Conservation (phyloP, 305 asterid species). For the Fraxinus floribunda region DNA sequence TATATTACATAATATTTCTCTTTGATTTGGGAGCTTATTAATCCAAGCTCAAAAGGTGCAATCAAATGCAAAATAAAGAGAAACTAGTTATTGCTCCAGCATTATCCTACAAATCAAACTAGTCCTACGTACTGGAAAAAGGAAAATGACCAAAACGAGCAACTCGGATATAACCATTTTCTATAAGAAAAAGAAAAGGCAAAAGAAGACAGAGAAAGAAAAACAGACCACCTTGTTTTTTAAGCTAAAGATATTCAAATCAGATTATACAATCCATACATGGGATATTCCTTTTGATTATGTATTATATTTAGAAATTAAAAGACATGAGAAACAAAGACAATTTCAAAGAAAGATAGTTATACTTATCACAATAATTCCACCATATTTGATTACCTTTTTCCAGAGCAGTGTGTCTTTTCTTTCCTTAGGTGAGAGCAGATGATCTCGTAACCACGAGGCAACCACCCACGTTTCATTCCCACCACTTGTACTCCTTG, state of each 20-base stretch:
- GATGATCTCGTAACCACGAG: conserved; percentile 85
- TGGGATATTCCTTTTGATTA: not conserved
- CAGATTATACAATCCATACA: not conserved
- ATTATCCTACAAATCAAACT: not conserved
- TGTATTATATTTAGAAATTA: not conserved
- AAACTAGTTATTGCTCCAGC: not conserved
- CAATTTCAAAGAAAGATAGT: not conserved
- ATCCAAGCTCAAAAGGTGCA: not conserved
- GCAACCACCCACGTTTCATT: conserved; percentile 82
- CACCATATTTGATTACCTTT: conserved; percentile 45
- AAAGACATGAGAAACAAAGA: not conserved
- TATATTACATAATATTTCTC: not conserved
- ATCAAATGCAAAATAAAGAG: not conserved
- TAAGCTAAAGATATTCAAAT: not conserved
- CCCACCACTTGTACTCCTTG: conserved; percentile 49
- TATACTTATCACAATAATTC: not conserved
- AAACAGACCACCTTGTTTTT: not conserved
- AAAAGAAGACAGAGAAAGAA: not conserved
- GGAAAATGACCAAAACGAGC: not conserved
- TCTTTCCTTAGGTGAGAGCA: conserved; percentile 80
- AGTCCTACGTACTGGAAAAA: not conserved
- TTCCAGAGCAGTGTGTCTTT: conserved; percentile 69
- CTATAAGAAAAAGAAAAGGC: not conserved
- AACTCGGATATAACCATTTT: not conserved
- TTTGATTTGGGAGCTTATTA: not conserved